These are phyloP conservation scores for Gracilaria gracilis DNA, from an alignment of 23 red algal genomes.

Conservation along the genomic window DNA sequence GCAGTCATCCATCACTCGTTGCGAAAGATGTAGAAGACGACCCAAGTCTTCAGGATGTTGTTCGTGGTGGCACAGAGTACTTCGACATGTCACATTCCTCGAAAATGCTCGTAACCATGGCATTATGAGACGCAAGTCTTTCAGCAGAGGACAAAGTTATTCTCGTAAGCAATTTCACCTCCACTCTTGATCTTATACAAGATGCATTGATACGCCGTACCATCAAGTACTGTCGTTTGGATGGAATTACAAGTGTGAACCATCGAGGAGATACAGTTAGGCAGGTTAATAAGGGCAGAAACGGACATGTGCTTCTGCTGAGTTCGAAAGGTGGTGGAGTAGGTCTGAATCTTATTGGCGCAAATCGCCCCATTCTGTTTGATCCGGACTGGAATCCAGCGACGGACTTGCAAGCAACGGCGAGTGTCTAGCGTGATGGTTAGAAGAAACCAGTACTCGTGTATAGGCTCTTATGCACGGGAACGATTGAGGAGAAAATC, in stretches of 20 bases:
- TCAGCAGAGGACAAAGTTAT: conserved; percentile 57
- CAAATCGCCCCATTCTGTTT: conserved; percentile 89
- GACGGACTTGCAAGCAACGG: conserved; percentile 92
- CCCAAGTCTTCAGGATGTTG: neutral
- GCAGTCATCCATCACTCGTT: conserved; percentile 82
- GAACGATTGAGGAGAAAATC: conserved; percentile 98
- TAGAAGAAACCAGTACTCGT: conserved; percentile 88
- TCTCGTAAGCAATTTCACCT: conserved; percentile 79
- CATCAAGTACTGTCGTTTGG: conserved; percentile 81
- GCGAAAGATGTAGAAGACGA: conserved; percentile 27
- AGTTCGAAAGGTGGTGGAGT: conserved; percentile 90
- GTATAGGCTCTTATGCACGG: conserved; percentile 83
- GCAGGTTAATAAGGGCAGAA: conserved; percentile 69
- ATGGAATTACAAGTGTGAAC: conserved; percentile 84
- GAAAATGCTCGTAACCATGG: conserved; percentile 65
- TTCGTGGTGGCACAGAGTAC: neutral
- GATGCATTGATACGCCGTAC: conserved; percentile 31
- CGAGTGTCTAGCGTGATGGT: conserved; percentile 90
- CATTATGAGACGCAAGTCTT: conserved; percentile 53
- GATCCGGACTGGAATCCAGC: conserved; percentile 99
- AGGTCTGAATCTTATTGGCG: conserved; percentile 93
- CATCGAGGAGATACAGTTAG: conserved; percentile 76
- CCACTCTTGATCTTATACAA: conserved; percentile 79
- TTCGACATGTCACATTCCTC: conserved; percentile 52
- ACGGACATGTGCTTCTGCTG: conserved; percentile 77